Evolutionary conservation across 192 early-diverging fungal species (phyloP), one percentile per base, ranked within the genome.

Genomic region (Rhizophlyctis rosea): DNA sequence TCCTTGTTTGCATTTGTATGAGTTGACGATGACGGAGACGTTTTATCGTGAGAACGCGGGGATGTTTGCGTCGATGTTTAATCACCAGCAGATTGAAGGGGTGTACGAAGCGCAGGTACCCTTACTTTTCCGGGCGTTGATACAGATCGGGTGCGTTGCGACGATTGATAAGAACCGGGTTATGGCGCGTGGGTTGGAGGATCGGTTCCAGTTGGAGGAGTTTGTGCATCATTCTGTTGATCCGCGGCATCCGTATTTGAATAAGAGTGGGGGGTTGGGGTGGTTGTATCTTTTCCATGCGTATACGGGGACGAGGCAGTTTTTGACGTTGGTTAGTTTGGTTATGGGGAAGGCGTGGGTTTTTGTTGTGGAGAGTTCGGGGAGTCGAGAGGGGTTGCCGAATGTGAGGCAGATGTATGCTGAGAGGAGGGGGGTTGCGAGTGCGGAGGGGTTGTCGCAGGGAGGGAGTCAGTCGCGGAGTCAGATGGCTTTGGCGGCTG

Each of bases 101-200:
- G 91, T 96, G 4, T 99, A 99, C 68, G 96, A 99, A 80, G 88
- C 91, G 0, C 87, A 96, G 58, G 70, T 96, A 3, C 87, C 91
- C 16, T 69, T 91, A 3, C 51, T 90, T 50, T 87, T 87, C 51
- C 86, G 93, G 1, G 94, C 90, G 11, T 73, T 99, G 50, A 81
- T 94, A 3, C 74, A 86, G 49, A 44, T 95, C 4, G 93, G 94
- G 3, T 88, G 86, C 53, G 63, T 81, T 2, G 72, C 70, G 1
- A 29, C 18, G n/a, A 64, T 78, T n/a, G 69, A 59, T 35, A 28
- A 51, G 2, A 57, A 59, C 3, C 54, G 71, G 3, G 53, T 66
- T 4, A 32, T 62, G 13, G 70, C 65, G 3, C 64, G 69, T 5
- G 70, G 62, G 28, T 61, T 71, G 21, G 67, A 75, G 3, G 61